Base-by-base conservation (phyloP, 371 early-diverging fungal genomes). In the Coemansia sp. region DNA sequence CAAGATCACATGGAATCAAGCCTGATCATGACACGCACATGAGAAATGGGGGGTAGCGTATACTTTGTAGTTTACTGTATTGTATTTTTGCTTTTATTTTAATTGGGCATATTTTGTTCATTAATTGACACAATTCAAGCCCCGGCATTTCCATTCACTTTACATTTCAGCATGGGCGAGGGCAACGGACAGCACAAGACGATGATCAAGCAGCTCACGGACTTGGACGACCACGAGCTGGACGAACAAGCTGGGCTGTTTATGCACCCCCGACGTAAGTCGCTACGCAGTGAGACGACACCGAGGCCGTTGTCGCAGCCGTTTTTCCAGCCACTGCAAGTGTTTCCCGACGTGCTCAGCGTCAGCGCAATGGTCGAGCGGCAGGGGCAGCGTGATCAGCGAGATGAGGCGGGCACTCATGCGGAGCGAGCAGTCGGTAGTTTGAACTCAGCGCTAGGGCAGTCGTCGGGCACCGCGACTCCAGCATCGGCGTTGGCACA, bases 201-300 rank as follows among this genome's bases (percentile, higher is more conserved):
- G 10, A 72, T 79, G 76, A 77, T 79, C 42, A 79, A 71, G 66
- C 77, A 79, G 78, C 74, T 79, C 18, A 79, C 80, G 10, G 80
- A 79, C 61, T 63, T 79, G 64, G 80, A 79, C 71, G 80, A 79
- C 78, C 73, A 72, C 37, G 71, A 61, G 26, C 63, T 79, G 54
- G 80, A 79, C 64, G 78, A 79, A 65, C 80, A 79, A 42, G 76
- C 80, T 1, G 80, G 80, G 56, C 65, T 79, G 59, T 79, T 79
- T 40, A 73, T 77, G 65, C 80, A 77, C 54, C 75, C 73, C 31
- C 77, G 78, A 3, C 73, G 71, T 64, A 77, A 77, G 58, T 71
- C 68, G 54, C 64, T 71, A 27, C 80, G 67, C 11, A 54, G 68
- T 18, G 71, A 66, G 39, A 64, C 67, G 16, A 68, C 68, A n/a